Percentiles rank a stretch among this genome's conserved stretches.
Conservation (phyloP, 805 yeast species). For the Wickerhamiella azymoides region DNA sequence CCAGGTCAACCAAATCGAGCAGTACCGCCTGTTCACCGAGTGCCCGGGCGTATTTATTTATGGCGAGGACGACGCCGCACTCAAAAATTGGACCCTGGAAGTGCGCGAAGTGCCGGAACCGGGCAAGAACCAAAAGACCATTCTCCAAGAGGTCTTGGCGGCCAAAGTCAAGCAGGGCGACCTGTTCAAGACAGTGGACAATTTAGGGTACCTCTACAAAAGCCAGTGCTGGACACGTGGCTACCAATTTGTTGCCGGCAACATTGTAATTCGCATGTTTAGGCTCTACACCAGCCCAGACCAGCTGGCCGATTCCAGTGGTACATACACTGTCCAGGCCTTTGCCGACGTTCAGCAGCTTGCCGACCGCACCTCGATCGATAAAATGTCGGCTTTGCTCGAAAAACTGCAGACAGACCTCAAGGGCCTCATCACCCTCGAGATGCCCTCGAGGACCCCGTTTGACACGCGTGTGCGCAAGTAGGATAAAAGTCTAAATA, state of each 20-base stretch:
- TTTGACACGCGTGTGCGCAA: constrained; percentile 61
- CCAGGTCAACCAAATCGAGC: constrained; percentile 24
- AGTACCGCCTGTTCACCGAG: constrained; percentile 22
- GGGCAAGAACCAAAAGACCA: constrained; percentile 32
- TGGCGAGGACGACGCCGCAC: constrained; percentile 1
- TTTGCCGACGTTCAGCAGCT: constrained; percentile 56
- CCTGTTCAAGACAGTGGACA: constrained; percentile 34
- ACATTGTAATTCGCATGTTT: constrained; percentile 42
- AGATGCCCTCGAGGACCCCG: constrained; percentile 59
- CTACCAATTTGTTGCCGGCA: constrained; percentile 44
- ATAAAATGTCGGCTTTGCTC: constrained; percentile 50
- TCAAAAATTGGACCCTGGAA: constrained; percentile 20
- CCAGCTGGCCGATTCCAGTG: constrained; percentile 21
- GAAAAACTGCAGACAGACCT: constrained; percentile 50
- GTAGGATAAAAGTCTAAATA: background rate
- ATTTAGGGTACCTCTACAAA: constrained; percentile 57
- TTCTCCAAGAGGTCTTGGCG: constrained; percentile 55
- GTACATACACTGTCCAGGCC: constrained; percentile 35
- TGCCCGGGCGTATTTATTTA: constrained; percentile 2
- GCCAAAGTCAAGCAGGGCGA: constrained; percentile 26
- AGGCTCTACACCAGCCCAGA: constrained; percentile 29
- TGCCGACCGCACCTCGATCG: constrained; percentile 62
- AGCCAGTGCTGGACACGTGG: constrained; percentile 52
- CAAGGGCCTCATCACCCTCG: constrained; percentile 51
- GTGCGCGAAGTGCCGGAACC: constrained; percentile 29